Percentiles rank a stretch among this genome's conserved stretches.
Conservation (phyloP, 192 early-diverging fungal species). For the Backusella sp. region DNA sequence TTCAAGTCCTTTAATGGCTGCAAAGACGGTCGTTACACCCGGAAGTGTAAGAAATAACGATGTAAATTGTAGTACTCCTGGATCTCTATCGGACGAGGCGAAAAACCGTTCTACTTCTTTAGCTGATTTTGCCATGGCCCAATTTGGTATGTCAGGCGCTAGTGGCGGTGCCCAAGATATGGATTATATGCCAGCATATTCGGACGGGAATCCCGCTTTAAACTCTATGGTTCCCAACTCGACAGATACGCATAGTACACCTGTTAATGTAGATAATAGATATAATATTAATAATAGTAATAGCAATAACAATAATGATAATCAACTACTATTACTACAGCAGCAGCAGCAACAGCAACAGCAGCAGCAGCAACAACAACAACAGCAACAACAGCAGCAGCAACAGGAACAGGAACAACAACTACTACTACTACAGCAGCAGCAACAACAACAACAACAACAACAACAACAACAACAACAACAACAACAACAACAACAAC, state of each 20-base stretch:
- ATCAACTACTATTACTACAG: not conserved
- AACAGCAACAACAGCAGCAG: not conserved
- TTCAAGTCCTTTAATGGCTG: constrained; percentile 25
- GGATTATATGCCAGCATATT: not conserved
- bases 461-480: not conserved
- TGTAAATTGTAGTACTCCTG: not conserved
- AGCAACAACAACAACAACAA: not conserved
- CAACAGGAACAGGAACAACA: not conserved
- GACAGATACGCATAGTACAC: not conserved
- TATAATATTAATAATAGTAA: not conserved
- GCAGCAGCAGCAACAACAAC: not conserved
- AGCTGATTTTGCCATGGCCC: not conserved
- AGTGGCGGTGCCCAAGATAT: not conserved
- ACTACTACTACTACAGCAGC: not conserved
- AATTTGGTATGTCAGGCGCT: not conserved
- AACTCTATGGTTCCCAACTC: not conserved
- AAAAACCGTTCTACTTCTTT: not conserved
- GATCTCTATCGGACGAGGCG: not conserved
- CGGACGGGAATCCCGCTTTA: not conserved
- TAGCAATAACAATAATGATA: not conserved
- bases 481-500: not conserved
- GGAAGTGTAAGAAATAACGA: not conserved
- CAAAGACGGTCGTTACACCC: constrained; percentile 24
- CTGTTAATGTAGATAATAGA: not conserved
- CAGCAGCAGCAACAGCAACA: too few species aligned